Conservation (phyloP, 176 grass and related monocot genomes). For the Musa acuminata region DNA sequence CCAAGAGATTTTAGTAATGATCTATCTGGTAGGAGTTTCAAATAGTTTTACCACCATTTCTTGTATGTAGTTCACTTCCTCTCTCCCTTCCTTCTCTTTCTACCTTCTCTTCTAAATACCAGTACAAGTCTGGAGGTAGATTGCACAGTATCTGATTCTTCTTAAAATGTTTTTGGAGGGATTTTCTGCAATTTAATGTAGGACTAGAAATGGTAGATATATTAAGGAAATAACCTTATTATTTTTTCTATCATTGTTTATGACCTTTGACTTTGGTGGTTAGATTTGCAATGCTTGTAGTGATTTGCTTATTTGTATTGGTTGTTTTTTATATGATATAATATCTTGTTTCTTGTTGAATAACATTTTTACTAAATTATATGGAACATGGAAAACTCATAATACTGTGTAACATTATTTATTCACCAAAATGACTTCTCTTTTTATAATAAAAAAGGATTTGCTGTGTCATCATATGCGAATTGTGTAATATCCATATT, state of each 20-base stretch:
- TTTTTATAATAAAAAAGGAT: no score
- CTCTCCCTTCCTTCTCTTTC: no score
- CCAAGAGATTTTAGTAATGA: no score
- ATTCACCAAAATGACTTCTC: neutral
- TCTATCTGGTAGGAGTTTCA: no score
- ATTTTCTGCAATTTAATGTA: neutral
- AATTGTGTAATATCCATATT: no score
- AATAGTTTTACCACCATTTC: no score
- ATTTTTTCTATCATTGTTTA: neutral
- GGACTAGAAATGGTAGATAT: neutral
- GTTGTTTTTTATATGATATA: neutral
- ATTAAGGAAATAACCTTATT: neutral
- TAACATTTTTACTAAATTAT: neutral
- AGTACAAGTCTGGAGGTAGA: no score
- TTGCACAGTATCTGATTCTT: neutral
- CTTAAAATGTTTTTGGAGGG: neutral
- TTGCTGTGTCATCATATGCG: no score
- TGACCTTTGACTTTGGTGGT: neutral
- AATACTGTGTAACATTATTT: neutral
- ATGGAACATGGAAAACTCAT: neutral
- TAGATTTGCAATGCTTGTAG: neutral
- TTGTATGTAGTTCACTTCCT: no score
- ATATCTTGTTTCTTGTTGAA: neutral
- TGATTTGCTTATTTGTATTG: neutral
- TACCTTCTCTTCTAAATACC: no score